Conservation (phyloP, 345 rosid genomes). For the Corchorus olitorius region DNA sequence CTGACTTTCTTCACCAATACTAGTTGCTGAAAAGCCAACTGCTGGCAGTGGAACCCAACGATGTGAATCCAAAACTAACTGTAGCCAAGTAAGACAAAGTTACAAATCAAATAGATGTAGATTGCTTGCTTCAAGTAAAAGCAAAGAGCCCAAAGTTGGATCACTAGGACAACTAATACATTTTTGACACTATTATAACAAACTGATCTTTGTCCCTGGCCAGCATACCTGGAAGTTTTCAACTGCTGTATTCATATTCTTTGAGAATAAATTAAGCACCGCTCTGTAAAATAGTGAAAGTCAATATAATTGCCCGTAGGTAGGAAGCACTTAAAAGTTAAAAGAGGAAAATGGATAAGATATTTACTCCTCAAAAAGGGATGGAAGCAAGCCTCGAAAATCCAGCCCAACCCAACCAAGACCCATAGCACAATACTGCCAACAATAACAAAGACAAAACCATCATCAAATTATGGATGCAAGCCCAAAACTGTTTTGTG, state of each 20-base stretch:
- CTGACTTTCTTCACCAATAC: conserved; percentile 59
- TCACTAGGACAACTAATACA: neutral
- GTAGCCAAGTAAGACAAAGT: conserved; percentile 39
- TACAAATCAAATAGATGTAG: conserved; percentile 22
- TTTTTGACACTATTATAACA: conserved; percentile 6
- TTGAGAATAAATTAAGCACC: conserved; percentile 83
- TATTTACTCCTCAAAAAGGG: conserved; percentile 87
- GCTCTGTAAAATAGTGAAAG: conserved; percentile 58
- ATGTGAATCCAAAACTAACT: conserved; percentile 97
- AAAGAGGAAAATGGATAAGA: neutral
- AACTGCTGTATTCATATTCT: conserved; percentile 78
- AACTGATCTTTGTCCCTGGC: neutral
- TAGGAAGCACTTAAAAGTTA: neutral
- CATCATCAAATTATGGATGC: conserved; percentile 7
- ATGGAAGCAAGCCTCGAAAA: conserved; percentile 94
- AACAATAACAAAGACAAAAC: conserved; percentile 17
- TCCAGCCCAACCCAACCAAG: conserved; percentile 97
- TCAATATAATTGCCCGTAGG: conserved; percentile 16
- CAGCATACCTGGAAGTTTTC: conserved; percentile 82
- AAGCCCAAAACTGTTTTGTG: conserved; percentile 2
- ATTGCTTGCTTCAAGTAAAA: conserved; percentile 17
- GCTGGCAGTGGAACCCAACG: conserved; percentile 96
- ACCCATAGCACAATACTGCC: conserved; percentile 94
- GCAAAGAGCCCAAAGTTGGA: neutral
- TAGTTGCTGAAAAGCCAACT: conserved; percentile 75